Base-by-base conservation (phyloP, 345 rosid species). In the Gossypium rotundifolium region DNA sequence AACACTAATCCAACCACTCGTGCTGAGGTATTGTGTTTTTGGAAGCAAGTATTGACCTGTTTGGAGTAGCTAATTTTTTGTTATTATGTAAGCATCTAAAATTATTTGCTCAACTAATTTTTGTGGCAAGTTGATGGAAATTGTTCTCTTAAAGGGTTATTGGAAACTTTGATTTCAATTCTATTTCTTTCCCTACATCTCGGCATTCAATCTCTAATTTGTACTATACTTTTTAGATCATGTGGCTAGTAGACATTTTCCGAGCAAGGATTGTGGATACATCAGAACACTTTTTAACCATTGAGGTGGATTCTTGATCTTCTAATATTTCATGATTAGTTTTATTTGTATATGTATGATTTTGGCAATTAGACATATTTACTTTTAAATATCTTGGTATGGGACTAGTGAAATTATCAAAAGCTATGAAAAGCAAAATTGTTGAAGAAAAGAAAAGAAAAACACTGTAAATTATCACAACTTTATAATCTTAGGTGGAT, bases 241-340 rank as follows among this genome's bases (percentile, higher is more conserved):
- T 88, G 98, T 88, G 94, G 97, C 79, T 95, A 72, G 93, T 88
- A 77, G 96, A 87, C 77, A 93, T 92, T 73, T 95, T 95, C 80
- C 83, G 99, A 83, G 98, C 91, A 17, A 90, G 77, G 75, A 83
- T 93, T 46, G 97, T 95, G 74, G 99, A 95, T 82, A 84, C 87
- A 53, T 89, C 99, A 0, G 96, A 87, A 74, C 83, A 88, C 51
- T 84, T 89, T 0, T 57, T 91, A 68, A 95, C 97, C 40, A 84
- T 95, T 76, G 99, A 95, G 97, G 97, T 91, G 74, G 74, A n/a
- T 20, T 57, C 11, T 52, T 45, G 11, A 22, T 72, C 57, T 42
- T 71, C 20, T 10, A 57, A 42, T 49, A 13, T 72, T 42, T 72
- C 46, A 11, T 72, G 14, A 59, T 44, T 58, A 13, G 3, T 16